phyloP scores from a whole-genome alignment of 2,329 filamentous ascomycete species.

The Proliferodiscus dingleyae region DNA sequence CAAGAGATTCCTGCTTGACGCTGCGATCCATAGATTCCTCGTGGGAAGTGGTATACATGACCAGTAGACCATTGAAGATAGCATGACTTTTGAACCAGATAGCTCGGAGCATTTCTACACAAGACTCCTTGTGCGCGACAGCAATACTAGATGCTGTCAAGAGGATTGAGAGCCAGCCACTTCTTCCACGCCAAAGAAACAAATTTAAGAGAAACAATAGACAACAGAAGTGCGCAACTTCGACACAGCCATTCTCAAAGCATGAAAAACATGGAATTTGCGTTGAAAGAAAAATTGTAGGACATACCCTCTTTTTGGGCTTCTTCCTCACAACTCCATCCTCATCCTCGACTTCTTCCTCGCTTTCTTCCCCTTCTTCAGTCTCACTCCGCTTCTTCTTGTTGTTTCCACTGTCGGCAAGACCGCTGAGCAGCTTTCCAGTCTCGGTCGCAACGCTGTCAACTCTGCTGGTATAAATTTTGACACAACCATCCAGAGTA shows the following conservation, averaged over 20 bases:
- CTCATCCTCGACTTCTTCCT: constrained; percentile 55
- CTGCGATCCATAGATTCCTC: too few species aligned
- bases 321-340: constrained; percentile 51
- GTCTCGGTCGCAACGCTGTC: constrained; percentile 98
- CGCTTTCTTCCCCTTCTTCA: constrained; percentile 61
- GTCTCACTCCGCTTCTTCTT: constrained; percentile 68
- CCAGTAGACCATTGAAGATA: too few species aligned
- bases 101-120: too few species aligned
- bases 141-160: too few species aligned
- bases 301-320: constrained; percentile 67
- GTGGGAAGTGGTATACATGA: too few species aligned
- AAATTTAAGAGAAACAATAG: too few species aligned
- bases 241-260: constrained; percentile 14
- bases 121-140: too few species aligned
- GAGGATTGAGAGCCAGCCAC: too few species aligned
- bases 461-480: constrained; percentile 97
- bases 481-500: constrained; percentile 95
- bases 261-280: constrained; percentile 3
- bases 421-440: constrained; percentile 85
- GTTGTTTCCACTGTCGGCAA: constrained; percentile 77
- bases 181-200: too few species aligned
- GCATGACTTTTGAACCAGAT: too few species aligned
- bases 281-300: not conserved
- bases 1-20: too few species aligned
- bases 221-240: too few species aligned